Conservation (phyloP, 2,329 filamentous ascomycete genomes). For the Allantophomopsis lycopodina region DNA sequence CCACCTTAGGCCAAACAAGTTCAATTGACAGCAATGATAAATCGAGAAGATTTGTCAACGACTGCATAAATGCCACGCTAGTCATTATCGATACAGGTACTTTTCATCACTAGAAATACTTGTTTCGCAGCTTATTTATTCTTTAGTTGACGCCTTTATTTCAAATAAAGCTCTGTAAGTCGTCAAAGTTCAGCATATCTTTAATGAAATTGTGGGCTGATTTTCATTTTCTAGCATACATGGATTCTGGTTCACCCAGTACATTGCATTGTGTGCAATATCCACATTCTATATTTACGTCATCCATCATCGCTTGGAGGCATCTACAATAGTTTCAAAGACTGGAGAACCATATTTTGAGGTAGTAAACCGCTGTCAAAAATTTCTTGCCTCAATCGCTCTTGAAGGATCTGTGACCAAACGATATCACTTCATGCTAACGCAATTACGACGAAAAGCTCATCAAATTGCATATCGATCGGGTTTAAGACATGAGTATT, state of each 20-base stretch:
- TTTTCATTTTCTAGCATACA: conserved; percentile 16
- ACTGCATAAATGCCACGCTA: conserved; percentile 32
- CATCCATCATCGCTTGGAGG: conserved; percentile 24
- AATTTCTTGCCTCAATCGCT: neutral
- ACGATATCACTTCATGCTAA: neutral
- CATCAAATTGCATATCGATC: neutral
- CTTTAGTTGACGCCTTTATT: conserved; percentile 17
- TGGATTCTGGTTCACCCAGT: conserved; percentile 37
- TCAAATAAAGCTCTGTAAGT: conserved; percentile 20
- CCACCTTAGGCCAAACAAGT: conserved; percentile 16
- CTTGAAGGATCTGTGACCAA: neutral
- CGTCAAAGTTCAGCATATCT: too few species aligned
- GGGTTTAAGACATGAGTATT: neutral
- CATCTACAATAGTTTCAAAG: neutral
- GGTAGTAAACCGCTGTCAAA: neutral
- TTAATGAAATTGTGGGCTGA: too few species aligned
- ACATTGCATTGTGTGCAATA: conserved; percentile 38
- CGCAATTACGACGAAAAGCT: neutral
- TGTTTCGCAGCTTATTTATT: too few species aligned
- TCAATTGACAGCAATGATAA: conserved; percentile 11
- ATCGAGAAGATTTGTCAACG: conserved; percentile 20
- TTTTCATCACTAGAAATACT: conserved; percentile 7
- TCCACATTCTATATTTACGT: conserved; percentile 38
- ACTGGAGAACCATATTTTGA: neutral
- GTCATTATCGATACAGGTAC: conserved; percentile 27